Conservation (phyloP, 805 yeast genomes). For the Ogataea pini region DNA sequence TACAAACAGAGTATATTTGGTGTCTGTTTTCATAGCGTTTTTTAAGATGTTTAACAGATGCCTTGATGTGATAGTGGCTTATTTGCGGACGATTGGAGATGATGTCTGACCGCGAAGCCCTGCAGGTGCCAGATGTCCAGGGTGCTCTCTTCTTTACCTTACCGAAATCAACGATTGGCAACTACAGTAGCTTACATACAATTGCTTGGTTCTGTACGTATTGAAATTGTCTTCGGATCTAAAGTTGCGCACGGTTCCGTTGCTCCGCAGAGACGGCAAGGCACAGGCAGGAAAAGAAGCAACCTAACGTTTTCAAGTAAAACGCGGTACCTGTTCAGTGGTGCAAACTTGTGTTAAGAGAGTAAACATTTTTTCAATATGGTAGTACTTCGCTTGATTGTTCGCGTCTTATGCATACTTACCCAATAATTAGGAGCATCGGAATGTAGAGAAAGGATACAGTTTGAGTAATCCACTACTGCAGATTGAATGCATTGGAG, state of each 20-base stretch:
- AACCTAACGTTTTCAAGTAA: not conserved
- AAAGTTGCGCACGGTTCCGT: not conserved
- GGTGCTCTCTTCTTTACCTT: not conserved
- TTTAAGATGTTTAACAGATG: too few relatives aligned
- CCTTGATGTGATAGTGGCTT: too few relatives aligned
- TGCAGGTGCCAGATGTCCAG: not conserved
- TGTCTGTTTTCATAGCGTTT: too few relatives aligned
- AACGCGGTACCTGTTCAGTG: not conserved
- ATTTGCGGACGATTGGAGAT: not conserved
- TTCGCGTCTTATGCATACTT: not conserved
- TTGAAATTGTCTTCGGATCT: not conserved
- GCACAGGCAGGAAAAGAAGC: not conserved
- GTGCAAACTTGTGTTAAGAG: not conserved
- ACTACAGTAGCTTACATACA: not conserved
- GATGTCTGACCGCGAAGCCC: not conserved
- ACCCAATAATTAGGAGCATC: not conserved
- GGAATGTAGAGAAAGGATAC: slow-evolving; percentile 3
- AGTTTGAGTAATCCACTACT: not conserved
- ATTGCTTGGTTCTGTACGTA: not conserved
- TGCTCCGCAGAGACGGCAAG: not conserved
- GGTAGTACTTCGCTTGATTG: not conserved
- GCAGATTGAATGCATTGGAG: not conserved
- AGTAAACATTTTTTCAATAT: not conserved
- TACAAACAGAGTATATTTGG: too few relatives aligned
- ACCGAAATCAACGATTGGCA: not conserved